Base-by-base conservation (phyloP, 176 grass and related monocot species). In the Sorghum bicolor region DNA sequence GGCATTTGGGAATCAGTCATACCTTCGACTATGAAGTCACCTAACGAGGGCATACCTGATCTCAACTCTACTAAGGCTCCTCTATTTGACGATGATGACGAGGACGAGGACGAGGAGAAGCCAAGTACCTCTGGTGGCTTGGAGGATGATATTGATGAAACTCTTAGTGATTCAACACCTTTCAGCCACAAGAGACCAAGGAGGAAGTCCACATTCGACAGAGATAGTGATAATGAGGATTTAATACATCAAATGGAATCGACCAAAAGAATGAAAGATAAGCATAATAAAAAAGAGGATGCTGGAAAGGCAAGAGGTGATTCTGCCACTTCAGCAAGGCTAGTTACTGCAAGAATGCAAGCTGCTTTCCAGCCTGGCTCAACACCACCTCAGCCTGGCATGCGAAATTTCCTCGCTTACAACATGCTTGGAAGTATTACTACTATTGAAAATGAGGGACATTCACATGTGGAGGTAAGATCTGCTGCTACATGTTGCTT, bases 391-490 rank as follows among this genome's bases (percentile, higher is more conserved):
- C 87, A 95, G 76, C 26, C 40, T 80, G 91, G 91, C 75, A 93
- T 85, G 73, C 87, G 91, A 16, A 86, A 90, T 70, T 98, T 98
- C 85, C 89, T 98, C 33, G 89, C 87, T 57, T 98, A 95, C 76
- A 98, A 90, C 81, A 93, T 98, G 88, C 93, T 95, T 79, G 96
- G 96, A 41, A 90, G 85, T 85, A 86, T 98, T 67, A 98, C 96
- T 26, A 91, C 96, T 45, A 82, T 95, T 52, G 85, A 98, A 87
- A 98, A 95, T 80, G 96, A 98, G 22, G 93, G 90, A 0, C 83
- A 86, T 64, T 95, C 96, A 68, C 96, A 98, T 83, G 73, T 98
- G 48, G 96, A 98, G 91, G 96, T 95, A 57, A 63, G 25, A 75
- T 80, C 25, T 58, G 5, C 38, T 64, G 37, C 31, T 53, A 70